These are phyloP conservation scores for Bothriochloa decipiens DNA, from an alignment of 176 grass and related monocot species.

Conservation along the genomic window DNA sequence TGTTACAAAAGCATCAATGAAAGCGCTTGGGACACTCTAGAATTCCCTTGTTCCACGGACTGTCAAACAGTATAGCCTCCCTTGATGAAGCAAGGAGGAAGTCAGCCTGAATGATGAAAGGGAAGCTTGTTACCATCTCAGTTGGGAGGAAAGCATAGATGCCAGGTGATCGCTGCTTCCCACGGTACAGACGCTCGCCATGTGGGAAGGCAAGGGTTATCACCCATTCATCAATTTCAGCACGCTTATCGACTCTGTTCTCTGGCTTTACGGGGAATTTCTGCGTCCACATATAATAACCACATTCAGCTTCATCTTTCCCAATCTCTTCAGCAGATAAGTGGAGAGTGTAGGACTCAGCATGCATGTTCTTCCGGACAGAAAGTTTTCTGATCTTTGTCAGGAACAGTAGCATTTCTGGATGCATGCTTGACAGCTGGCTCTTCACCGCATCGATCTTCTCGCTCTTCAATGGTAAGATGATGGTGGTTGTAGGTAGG, in stretches of 20 bases:
- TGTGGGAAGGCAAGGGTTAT: constrained; percentile 71
- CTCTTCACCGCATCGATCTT: constrained; percentile 65
- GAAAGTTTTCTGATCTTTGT: constrained; percentile 63
- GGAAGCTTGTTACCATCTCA: constrained; percentile 71
- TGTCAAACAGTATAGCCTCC: constrained; percentile 63
- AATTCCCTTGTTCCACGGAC: constrained; percentile 80
- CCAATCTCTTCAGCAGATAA: constrained; percentile 50
- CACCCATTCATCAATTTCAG: constrained; percentile 68
- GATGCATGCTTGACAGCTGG: constrained; percentile 75
- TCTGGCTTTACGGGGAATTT: constrained; percentile 66
- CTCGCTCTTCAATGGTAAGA: constrained; percentile 65
- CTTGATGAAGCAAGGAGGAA: constrained; percentile 73
- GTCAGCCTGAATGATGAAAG: constrained; percentile 83
- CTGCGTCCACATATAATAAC: constrained; percentile 83
- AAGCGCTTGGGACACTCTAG: constrained; percentile 64
- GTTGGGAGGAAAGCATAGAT: constrained; percentile 78
- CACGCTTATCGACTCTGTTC: constrained; percentile 61
- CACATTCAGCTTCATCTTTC: constrained; percentile 52
- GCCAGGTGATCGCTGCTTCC: constrained; percentile 29
- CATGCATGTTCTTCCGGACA: constrained; percentile 56
- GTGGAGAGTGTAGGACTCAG: constrained; percentile 57
- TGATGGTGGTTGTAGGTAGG: constrained; percentile 67
- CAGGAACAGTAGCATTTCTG: constrained; percentile 75
- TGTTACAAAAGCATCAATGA: constrained; percentile 57
- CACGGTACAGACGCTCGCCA: constrained; percentile 47